A percentile compares a stretch with the other conserved stretches of the same genome.
These are phyloP conservation scores for Xylaria sp. DNA, from an alignment of 2,329 filamentous ascomycete species.

Conservation along the genomic window DNA sequence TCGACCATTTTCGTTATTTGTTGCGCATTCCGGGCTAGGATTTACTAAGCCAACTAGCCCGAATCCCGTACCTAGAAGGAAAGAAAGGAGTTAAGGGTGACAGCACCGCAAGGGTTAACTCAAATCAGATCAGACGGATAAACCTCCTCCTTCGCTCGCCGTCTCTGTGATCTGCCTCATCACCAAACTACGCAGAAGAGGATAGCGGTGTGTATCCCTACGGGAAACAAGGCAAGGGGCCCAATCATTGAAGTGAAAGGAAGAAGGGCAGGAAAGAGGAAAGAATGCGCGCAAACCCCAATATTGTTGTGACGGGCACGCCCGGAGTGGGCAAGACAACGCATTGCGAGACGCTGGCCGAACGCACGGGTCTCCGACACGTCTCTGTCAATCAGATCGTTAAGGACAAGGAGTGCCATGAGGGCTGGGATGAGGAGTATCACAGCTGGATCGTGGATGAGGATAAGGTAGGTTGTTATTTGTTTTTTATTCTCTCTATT, in stretches of 20 bases:
- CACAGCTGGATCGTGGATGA: constrained; percentile 95
- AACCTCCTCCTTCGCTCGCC: not conserved
- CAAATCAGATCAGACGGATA: not conserved
- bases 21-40: not conserved
- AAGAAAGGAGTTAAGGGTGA: not conserved
- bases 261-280: constrained; percentile 26
- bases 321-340: constrained; percentile 97
- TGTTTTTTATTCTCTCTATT: not conserved
- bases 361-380: constrained; percentile 81
- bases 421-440: constrained; percentile 86
- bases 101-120: not conserved
- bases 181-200: not conserved
- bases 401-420: constrained; percentile 87
- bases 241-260: not conserved
- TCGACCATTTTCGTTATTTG: not conserved
- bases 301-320: constrained; percentile 95
- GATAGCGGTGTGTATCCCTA: not conserved
- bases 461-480: constrained; percentile 76
- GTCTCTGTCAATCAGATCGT: constrained; percentile 91
- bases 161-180: not conserved
- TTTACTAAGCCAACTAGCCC: not conserved
- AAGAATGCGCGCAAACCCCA: constrained; percentile 70
- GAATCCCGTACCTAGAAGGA: not conserved
- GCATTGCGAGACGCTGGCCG: constrained; percentile 83
- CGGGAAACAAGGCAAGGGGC: not conserved